Evolutionary conservation across 2,329 filamentous ascomycete species (phyloP), one percentile per base, ranked within the genome.

Genomic region (Mycosphaerella arachidis): DNA sequence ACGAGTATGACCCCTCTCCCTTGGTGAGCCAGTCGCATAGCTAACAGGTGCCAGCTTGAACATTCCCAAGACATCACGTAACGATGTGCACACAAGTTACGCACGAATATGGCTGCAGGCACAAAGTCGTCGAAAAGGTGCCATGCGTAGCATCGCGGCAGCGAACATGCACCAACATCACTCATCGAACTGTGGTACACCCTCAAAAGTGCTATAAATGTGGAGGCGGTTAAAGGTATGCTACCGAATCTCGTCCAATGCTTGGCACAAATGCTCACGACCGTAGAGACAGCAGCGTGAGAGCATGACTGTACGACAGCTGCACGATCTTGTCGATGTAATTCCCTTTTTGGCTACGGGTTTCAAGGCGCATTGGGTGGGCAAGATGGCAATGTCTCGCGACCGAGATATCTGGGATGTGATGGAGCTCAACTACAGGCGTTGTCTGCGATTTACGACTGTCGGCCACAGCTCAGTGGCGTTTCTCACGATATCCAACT

Each of bases 71-170:
- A 3, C 20, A 37, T 55, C 30, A 45, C 50, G 43, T 59, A 57
- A 68, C 48, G 45, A 80, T 80, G 78, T 81, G 79, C 70, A 78
- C 74, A 59, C 72, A 77, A 68, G 73, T 80, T 64, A 73, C 78
- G 65, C 78, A 80, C 72, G 69, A 71, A 56, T 81, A 80, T 70
- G 62, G 52, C 10, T 81, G 79, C 69, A 77, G 76, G 66, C 78
- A 80, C 68, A 71, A 73, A 60, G 71, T 73, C 43, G 67, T 71
- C 52, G 76, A 78, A 59, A 76, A 74, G 63, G 76, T 78, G 27
- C 72, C 74, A 24, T 81, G 79, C 70, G 78, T 78, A n/a, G 74
- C 73, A 12, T 80, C 78, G 54, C 76, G 75, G 70, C 72, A 71
- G 61, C 68, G 71, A n/a, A 69, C 69, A 46, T 79, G 77, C 71